These are phyloP conservation scores for Starmera caribaea DNA, from an alignment of 805 yeast species.

Conservation along the genomic window DNA sequence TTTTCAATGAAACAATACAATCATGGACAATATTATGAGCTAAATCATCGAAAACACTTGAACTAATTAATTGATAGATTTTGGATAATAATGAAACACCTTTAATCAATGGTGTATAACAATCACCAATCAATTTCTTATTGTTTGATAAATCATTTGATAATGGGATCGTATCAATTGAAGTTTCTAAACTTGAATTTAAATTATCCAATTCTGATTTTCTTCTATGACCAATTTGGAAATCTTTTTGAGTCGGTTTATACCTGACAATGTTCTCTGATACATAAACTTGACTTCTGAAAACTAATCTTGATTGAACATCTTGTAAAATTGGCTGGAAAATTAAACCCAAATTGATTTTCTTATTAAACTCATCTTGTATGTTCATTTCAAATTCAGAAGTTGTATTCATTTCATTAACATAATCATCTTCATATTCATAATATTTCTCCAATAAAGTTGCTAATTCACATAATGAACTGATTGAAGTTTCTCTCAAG, in stretches of 20 bases:
- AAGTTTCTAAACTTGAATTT: conserved; percentile 14
- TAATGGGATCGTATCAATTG: neutral
- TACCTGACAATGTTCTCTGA: conserved; percentile 61
- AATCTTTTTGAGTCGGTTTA: conserved; percentile 58
- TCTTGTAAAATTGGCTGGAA: conserved; percentile 68
- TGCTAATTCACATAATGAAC: conserved; percentile 64
- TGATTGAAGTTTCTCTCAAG: conserved; percentile 61
- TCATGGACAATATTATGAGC: conserved; percentile 83
- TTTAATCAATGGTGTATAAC: conserved; percentile 65
- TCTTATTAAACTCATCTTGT: conserved; percentile 19
- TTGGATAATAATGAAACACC: conserved; percentile 64
- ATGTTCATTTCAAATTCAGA: conserved; percentile 2
- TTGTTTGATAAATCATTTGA: neutral
- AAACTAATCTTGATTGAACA: conserved; percentile 70
- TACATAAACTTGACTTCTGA: conserved; percentile 65
- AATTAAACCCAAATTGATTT: conserved; percentile 42
- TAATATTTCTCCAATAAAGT: conserved; percentile 58
- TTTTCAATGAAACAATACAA: conserved; percentile 52
- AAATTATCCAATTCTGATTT: conserved; percentile 12
- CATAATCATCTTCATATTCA: conserved; percentile 56
- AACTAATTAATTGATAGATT: conserved; percentile 71
- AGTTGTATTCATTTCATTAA: conserved; percentile 12
- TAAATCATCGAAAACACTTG: conserved; percentile 75
- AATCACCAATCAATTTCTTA: conserved; percentile 17
- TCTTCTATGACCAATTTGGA: conserved; percentile 44